Evolutionary conservation across 2,329 filamentous ascomycete species (phyloP).

Genomic region (Cercospora sp.): DNA sequence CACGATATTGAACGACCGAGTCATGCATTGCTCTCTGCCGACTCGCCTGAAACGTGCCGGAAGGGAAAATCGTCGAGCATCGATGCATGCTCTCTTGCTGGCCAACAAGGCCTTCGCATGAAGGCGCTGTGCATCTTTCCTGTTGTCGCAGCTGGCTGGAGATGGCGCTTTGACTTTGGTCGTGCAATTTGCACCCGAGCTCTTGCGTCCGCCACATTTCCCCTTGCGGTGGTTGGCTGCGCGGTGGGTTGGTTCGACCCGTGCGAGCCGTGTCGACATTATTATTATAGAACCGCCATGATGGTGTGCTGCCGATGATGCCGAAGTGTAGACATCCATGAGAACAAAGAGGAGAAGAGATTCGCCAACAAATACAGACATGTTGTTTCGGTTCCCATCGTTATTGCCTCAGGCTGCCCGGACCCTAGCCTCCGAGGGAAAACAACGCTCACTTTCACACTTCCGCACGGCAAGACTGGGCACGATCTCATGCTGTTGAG

Average conservation of each 20-base stretch:
- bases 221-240: background rate
- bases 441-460: background rate
- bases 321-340: background rate
- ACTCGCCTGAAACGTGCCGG: background rate
- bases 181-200: background rate
- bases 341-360: background rate
- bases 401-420: background rate
- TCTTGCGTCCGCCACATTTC: background rate
- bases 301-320: background rate
- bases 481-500: too few species aligned
- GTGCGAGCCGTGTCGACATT: background rate
- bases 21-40: background rate
- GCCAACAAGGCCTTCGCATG: background rate
- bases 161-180: background rate
- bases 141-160: background rate
- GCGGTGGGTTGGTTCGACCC: background rate
- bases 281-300: background rate
- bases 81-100: background rate
- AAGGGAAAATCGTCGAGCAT: background rate
- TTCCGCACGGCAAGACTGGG: background rate
- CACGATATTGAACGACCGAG: background rate
- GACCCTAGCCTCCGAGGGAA: too few species aligned
- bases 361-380: too few species aligned
- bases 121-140: background rate
- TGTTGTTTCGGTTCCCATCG: too few species aligned